Conservation (phyloP, 2,329 filamentous ascomycete genomes). For the Sclerotinia subarctica region DNA sequence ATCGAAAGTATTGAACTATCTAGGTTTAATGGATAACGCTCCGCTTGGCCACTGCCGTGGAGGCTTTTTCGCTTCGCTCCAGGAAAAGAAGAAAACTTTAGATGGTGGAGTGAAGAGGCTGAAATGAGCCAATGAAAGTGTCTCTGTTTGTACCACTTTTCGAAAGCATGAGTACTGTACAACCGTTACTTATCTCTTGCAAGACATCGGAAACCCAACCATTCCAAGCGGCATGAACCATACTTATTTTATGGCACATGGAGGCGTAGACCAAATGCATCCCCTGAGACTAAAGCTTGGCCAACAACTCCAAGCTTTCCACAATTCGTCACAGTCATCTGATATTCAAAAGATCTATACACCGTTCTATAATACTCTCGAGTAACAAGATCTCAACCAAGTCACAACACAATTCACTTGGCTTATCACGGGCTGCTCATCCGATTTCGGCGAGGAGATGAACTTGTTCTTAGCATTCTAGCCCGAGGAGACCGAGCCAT, state of each 20-base stretch:
- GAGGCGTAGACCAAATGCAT: background rate
- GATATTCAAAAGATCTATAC: background rate
- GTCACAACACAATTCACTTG: constrained; percentile 18
- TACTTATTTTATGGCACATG: too few species aligned
- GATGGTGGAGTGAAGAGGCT: too few species aligned
- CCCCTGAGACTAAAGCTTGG: background rate
- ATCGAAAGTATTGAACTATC: too few species aligned
- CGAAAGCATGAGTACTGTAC: too few species aligned
- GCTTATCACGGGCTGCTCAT: constrained; percentile 30
- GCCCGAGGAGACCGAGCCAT: constrained; percentile 26
- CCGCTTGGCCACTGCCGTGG: too few species aligned
- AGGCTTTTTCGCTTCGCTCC: too few species aligned
- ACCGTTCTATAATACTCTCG: background rate
- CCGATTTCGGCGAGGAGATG: constrained; percentile 26
- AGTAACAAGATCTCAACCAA: background rate
- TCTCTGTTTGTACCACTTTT: too few species aligned
- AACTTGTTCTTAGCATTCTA: constrained; percentile 23
- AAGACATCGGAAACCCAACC: background rate
- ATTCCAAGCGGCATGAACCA: background rate
- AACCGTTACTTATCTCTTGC: background rate
- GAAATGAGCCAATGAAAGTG: too few species aligned
- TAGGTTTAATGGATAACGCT: too few species aligned
- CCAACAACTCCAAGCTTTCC: background rate
- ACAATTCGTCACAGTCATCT: background rate
- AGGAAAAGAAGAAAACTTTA: too few species aligned